Evolutionary conservation across 2,329 filamentous ascomycete genomes (phyloP).

Genomic region (Microsporum ferrugineum): DNA sequence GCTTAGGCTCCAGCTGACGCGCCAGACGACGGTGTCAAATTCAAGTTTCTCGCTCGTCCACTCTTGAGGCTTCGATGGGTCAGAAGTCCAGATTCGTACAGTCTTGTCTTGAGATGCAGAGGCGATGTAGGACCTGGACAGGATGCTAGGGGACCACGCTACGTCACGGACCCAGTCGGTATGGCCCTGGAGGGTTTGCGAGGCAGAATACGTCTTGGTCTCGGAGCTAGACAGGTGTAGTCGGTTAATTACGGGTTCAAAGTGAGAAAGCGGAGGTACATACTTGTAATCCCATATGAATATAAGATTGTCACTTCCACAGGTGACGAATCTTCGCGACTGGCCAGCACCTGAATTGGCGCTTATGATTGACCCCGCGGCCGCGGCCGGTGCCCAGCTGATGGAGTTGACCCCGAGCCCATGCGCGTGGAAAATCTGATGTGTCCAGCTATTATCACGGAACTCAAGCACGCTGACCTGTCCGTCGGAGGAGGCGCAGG

Average conservation of each 20-base stretch:
- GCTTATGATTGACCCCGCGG: conserved; percentile 73
- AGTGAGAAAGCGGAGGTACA: conserved; percentile 14
- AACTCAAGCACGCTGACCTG: conserved; percentile 92
- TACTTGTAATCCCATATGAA: conserved; percentile 83
- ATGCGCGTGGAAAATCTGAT: conserved; percentile 82
- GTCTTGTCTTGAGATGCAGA: conserved; percentile 94
- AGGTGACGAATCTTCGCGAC: conserved; percentile 80
- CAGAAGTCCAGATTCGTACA: conserved; percentile 89
- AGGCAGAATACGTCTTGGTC: conserved; percentile 41
- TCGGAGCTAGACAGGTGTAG: conserved; percentile 31
- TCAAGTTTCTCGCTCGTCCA: conserved; percentile 79
- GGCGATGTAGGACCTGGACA: conserved; percentile 94
- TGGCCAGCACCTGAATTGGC: conserved; percentile 51
- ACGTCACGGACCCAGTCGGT: conserved; percentile 96
- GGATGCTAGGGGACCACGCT: conserved; percentile 87
- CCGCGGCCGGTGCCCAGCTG: conserved; percentile 80
- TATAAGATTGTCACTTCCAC: conserved; percentile 83
- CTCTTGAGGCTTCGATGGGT: conserved; percentile 52
- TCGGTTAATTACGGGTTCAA: background rate
- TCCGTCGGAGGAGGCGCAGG: conserved; percentile 88
- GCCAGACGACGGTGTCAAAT: conserved; percentile 85
- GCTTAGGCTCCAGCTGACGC: conserved; percentile 94
- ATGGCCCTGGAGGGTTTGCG: conserved; percentile 60
- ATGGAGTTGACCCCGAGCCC: conserved; percentile 92
- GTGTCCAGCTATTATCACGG: conserved; percentile 86